Evolutionary conservation across 2,329 filamentous ascomycete genomes (phyloP).

Genomic region (Niveomyces coronatus): DNA sequence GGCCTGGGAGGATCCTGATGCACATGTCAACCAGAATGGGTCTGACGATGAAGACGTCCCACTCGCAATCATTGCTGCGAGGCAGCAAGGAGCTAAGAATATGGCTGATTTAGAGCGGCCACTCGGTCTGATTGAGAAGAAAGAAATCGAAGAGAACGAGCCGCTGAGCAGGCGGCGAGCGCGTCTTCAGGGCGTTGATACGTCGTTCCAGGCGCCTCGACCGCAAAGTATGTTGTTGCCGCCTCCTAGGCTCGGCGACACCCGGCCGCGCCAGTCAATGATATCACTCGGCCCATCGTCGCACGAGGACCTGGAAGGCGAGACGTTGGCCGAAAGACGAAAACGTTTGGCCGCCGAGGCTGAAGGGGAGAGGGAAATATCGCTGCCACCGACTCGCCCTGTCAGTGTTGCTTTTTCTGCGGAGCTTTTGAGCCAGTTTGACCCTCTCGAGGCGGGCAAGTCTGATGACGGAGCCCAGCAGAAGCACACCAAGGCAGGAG

Average conservation of each 20-base stretch:
- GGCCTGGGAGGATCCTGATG: slow-evolving; percentile 72
- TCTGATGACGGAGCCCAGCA: slow-evolving; percentile 22
- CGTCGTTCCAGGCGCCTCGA: slow-evolving; percentile 30
- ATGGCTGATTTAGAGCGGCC: slow-evolving; percentile 51
- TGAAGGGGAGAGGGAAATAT: slow-evolving; percentile 35
- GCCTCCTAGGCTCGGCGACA: slow-evolving; percentile 10
- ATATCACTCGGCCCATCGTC: slow-evolving; percentile 30
- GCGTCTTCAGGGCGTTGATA: slow-evolving; percentile 56
- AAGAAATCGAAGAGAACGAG: slow-evolving; percentile 86
- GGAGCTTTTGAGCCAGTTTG: slow-evolving; percentile 58
- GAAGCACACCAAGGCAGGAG: slow-evolving; percentile 27
- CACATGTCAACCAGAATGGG: slow-evolving; percentile 31
- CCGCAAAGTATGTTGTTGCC: slow-evolving; percentile 34
- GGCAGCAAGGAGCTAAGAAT: slow-evolving; percentile 41
- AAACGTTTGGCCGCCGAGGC: slow-evolving; percentile 46
- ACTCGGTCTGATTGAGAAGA: slow-evolving; percentile 66
- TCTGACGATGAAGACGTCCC: slow-evolving; percentile 78
- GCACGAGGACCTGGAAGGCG: slow-evolving; percentile 47
- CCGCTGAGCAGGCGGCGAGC: slow-evolving; percentile 70
- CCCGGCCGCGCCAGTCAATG: slow-evolving; percentile 13
- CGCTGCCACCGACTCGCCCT: slow-evolving; percentile 43
- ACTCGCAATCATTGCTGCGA: slow-evolving; percentile 64
- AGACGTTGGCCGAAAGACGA: slow-evolving; percentile 58
- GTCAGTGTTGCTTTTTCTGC: slow-evolving; percentile 57
- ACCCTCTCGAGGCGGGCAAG: slow-evolving; percentile 35